Conservation (phyloP, 2,329 filamentous ascomycete genomes). For the Hypoxylon sp. region DNA sequence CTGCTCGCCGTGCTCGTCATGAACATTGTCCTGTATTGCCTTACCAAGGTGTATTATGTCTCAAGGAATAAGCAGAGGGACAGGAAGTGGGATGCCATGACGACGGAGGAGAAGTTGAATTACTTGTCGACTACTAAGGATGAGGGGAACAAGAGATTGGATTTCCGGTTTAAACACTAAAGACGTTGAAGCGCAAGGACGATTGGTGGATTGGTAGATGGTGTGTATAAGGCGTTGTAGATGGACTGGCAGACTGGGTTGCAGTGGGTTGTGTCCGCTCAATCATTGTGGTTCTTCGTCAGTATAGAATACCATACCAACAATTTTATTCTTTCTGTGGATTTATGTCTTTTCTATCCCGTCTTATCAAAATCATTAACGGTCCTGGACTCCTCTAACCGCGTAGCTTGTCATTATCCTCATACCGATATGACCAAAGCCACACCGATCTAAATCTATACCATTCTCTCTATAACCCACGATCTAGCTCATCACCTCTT, state of each 20-base stretch:
- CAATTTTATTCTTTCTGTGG: too few species aligned
- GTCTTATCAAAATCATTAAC: too few species aligned
- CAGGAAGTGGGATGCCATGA: constrained; percentile 56
- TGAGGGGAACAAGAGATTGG: constrained; percentile 54
- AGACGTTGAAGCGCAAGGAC: background rate
- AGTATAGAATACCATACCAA: too few species aligned
- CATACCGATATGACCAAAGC: too few species aligned
- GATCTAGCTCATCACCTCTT: constrained; percentile 11
- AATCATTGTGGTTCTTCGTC: too few species aligned
- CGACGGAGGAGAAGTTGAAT: constrained; percentile 52
- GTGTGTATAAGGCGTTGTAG: background rate
- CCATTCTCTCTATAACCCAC: background rate
- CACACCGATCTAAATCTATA: background rate
- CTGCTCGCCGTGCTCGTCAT: constrained; percentile 58
- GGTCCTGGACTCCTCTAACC: too few species aligned
- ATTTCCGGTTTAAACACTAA: constrained; percentile 53
- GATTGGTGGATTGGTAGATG: too few species aligned
- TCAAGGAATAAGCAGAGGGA: constrained; percentile 55
- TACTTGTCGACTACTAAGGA: constrained; percentile 56
- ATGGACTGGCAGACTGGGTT: too few species aligned
- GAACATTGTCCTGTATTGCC: constrained; percentile 58
- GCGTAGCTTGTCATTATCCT: too few species aligned
- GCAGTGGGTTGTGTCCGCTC: too few species aligned
- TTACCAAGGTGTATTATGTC: constrained; percentile 60
- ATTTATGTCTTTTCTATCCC: too few species aligned